Evolutionary conservation across 2,329 filamentous ascomycete genomes (phyloP).

Genomic region (Hirsutella rhossiliensis): DNA sequence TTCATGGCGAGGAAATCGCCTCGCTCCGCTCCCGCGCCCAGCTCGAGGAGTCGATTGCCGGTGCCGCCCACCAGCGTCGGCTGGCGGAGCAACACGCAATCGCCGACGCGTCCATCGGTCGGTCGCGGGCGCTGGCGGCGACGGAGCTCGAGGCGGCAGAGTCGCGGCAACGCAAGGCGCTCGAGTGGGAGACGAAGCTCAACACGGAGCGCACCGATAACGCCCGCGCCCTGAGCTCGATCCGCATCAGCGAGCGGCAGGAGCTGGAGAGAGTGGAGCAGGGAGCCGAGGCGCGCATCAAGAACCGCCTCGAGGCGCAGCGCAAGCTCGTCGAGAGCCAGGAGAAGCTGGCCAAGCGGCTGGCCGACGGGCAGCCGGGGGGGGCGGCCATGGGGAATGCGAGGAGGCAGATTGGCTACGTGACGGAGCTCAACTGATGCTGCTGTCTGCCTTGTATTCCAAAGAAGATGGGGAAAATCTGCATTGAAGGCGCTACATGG

Average conservation of each 20-base stretch:
- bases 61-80: constrained; percentile 18
- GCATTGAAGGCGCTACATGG: too few species aligned
- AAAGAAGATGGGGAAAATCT: too few species aligned
- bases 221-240: constrained; percentile 34
- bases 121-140: constrained; percentile 31
- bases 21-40: constrained; percentile 31
- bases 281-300: constrained; percentile 31
- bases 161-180: constrained; percentile 26
- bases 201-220: constrained; percentile 33
- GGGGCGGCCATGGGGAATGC: constrained; percentile 8
- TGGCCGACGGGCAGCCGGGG: constrained; percentile 26
- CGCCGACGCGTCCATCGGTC: constrained; percentile 31
- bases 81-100: constrained; percentile 35
- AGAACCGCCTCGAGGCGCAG: constrained; percentile 35
- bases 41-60: constrained; percentile 30
- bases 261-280: constrained; percentile 36
- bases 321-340: constrained; percentile 38
- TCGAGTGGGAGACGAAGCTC: constrained; percentile 36
- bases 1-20: constrained; percentile 31
- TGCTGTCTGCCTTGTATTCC: background rate
- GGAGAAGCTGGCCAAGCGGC: constrained; percentile 25
- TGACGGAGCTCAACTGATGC: constrained; percentile 38
- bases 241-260: constrained; percentile 37
- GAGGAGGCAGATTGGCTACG: constrained; percentile 42
- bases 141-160: constrained; percentile 34